These are phyloP conservation scores for Candida sakaeoensis DNA, from an alignment of 805 yeast genomes.

Conservation along the genomic window DNA sequence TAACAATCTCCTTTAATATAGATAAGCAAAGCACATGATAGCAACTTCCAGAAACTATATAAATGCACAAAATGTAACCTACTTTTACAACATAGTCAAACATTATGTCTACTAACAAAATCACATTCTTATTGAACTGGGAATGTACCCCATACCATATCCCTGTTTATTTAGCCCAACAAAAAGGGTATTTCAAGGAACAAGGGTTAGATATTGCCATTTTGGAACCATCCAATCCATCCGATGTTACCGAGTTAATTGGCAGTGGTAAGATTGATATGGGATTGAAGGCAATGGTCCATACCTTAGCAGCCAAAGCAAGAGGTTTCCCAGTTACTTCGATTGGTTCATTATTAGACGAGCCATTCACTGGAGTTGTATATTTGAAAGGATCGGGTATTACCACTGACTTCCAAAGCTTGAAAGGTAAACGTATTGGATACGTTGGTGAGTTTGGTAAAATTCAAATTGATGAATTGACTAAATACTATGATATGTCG, in stretches of 20 bases:
- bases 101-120: constrained; percentile 46
- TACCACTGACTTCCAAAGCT: constrained; percentile 47
- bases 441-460: constrained; percentile 60
- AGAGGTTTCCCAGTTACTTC: constrained; percentile 57
- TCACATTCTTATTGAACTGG: constrained; percentile 53
- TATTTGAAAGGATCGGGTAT: constrained; percentile 50
- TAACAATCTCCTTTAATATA: not conserved
- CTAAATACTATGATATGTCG: constrained; percentile 53
- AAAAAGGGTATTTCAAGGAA: constrained; percentile 48
- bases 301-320: constrained; percentile 57
- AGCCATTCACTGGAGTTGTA: constrained; percentile 55
- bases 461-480: constrained; percentile 54
- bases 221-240: constrained; percentile 54
- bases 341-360: constrained; percentile 51
- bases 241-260: constrained; percentile 55
- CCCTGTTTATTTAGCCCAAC: constrained; percentile 48
- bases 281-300: constrained; percentile 61
- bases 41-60: too few species aligned
- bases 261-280: constrained; percentile 56
- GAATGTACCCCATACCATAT: constrained; percentile 54
- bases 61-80: too few species aligned
- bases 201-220: constrained; percentile 50
- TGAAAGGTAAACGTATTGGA: constrained; percentile 52
- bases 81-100: not conserved
- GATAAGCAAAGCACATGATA: not conserved